A percentile compares a stretch with the other conserved stretches of the same genome.
phyloP scores from a whole-genome alignment of 2,329 filamentous ascomycete genomes.

The Bipolaris oryzae region DNA sequence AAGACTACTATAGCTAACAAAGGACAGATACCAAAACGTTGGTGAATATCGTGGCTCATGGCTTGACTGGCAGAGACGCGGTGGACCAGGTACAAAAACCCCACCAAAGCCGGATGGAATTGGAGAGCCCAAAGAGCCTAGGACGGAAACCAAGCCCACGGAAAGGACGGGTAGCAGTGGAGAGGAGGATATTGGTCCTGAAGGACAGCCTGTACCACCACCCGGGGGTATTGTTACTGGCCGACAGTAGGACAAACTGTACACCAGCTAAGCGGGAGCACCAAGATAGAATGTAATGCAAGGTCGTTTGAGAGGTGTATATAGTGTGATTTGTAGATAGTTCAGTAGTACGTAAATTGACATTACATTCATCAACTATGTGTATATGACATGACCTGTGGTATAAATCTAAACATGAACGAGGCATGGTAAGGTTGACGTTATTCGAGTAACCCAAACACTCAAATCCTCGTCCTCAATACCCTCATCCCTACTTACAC shows the following conservation, averaged over 20 bases:
- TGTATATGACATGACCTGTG: background rate
- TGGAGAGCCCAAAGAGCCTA: conserved; percentile 24
- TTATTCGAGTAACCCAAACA: background rate
- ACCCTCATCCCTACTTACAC: background rate
- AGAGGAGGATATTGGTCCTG: conserved; percentile 21
- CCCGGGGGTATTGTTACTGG: conserved; percentile 1
- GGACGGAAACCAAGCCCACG: conserved; percentile 22
- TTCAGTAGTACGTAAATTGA: background rate
- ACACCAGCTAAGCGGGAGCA: background rate
- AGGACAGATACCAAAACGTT: conserved; percentile 63
- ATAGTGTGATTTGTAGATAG: background rate
- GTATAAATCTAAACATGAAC: too few relatives aligned
- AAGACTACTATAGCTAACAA: background rate
- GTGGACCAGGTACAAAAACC: conserved; percentile 59
- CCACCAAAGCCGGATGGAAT: conserved; percentile 24
- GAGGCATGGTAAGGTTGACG: background rate
- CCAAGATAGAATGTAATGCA: too few relatives aligned
- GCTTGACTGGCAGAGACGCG: conserved; percentile 80
- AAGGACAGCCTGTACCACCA: conserved; percentile 11
- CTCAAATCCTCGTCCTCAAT: background rate
- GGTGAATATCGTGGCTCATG: conserved; percentile 78
- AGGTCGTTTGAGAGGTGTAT: background rate
- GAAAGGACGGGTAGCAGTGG: conserved; percentile 19
- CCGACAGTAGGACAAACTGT: background rate
- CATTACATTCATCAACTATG: background rate